Evolutionary conservation across 768 basidiomycete species (phyloP).

Genomic region (Kwoniella sp.): DNA sequence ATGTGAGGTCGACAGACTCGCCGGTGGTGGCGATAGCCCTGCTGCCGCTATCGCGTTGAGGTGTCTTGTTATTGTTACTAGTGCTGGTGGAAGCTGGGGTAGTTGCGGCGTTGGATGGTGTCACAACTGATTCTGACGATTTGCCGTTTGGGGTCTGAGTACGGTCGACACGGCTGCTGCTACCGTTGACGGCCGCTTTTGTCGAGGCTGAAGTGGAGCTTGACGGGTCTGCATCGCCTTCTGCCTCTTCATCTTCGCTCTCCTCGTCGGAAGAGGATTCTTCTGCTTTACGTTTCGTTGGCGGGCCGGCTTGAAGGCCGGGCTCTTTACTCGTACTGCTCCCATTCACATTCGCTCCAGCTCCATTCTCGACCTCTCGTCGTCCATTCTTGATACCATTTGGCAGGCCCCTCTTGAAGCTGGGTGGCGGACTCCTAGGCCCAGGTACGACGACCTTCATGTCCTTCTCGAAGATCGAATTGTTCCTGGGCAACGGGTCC

Average conservation of each 20-base stretch:
- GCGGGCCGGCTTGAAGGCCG: background rate
- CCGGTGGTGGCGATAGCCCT: background rate
- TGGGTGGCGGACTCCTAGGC: constrained; percentile 29
- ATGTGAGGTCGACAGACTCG: constrained; percentile 27
- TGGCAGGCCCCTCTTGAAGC: background rate
- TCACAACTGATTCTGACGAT: background rate
- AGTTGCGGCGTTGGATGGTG: background rate
- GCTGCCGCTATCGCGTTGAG: constrained; percentile 4
- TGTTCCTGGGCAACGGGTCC: constrained; percentile 18
- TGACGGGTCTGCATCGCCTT: background rate
- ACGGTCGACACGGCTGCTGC: background rate
- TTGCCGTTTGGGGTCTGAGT: background rate
- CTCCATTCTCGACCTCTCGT: constrained; percentile 3
- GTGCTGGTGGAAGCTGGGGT: background rate
- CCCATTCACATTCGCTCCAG: background rate
- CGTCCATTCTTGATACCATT: background rate
- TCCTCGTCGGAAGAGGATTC: background rate
- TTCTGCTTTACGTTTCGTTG: background rate
- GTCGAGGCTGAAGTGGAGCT: background rate
- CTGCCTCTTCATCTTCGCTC: constrained; percentile 3
- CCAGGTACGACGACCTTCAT: constrained; percentile 29
- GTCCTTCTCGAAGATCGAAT: constrained; percentile 13
- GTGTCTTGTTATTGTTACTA: too few relatives aligned
- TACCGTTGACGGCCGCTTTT: background rate
- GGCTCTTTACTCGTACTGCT: background rate